Conservation (phyloP, 257 asterid genomes). For the Scutellaria baicalensis region DNA sequence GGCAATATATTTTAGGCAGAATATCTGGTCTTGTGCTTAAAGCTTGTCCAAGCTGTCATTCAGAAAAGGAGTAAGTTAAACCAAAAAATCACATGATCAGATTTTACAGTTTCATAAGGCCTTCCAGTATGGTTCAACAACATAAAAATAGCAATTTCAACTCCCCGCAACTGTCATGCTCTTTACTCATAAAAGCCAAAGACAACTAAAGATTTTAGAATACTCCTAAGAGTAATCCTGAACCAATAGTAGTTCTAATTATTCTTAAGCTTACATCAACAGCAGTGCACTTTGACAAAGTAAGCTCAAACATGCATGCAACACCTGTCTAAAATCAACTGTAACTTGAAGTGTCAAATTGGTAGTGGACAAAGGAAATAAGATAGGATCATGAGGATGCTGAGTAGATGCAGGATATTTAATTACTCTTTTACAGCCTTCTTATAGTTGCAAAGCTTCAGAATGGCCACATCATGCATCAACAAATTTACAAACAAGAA, state of each 20-base stretch:
- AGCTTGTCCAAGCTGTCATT: slow-evolving; percentile 94
- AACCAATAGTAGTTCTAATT: not conserved
- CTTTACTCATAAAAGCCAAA: not conserved
- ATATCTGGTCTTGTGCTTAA: slow-evolving; percentile 96
- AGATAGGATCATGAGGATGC: not conserved
- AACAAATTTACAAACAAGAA: not conserved
- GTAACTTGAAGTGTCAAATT: not conserved
- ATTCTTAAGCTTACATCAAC: not conserved
- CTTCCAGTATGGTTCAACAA: not conserved
- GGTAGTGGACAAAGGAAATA: not conserved
- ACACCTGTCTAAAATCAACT: not conserved
- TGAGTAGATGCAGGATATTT: not conserved
- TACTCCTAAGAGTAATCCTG: not conserved
- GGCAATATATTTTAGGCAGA: slow-evolving; percentile 83
- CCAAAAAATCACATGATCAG: slow-evolving; percentile 6
- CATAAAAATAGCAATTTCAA: not conserved
- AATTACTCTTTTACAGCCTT: not conserved
- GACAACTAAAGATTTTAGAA: not conserved
- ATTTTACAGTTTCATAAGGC: slow-evolving; percentile 1
- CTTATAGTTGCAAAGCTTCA: not conserved
- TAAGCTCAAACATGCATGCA: not conserved
- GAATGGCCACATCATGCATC: not conserved
- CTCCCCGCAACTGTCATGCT: not conserved
- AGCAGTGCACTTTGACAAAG: not conserved
- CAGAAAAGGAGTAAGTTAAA: slow-evolving; percentile 13